Evolutionary conservation across 345 rosid genomes (phyloP), one percentile per base, ranked within the genome.

Genomic region (Turnera subulata): DNA sequence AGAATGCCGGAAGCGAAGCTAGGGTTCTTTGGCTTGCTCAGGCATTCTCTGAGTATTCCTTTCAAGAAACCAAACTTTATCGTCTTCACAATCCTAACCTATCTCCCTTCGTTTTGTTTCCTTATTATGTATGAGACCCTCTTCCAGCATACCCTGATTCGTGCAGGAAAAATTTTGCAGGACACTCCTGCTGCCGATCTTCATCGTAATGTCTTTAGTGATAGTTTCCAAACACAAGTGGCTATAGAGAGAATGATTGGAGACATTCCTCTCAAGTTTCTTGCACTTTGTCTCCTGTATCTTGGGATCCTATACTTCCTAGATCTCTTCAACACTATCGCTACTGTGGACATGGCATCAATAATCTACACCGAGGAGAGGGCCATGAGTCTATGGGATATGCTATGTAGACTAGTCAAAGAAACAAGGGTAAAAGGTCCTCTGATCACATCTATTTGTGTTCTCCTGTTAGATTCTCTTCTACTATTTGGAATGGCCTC

Each of bases 101-200:
- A 71, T 52, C 43, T 67, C 45, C 73, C 80, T 39, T 32, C 58
- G 26, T 70, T 75, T 56, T 51, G 39, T 55, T 63, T 69, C 55
- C 23, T 55, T 26, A 29, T 67, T 37, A n/a, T 63, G 45, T 51
- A 53, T 18, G 71, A 72, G 43, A 22, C 50, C 15, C 17, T 68
- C 62, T 55, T 71, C 25, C 71, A 68, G 33, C 45, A 68, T 18
- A 44, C 64, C 48, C 16, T 67, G 22, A 35, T 59, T 6, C 42
- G 44, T 32, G 18, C 65, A 2, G 19, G 18, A 16, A 39, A 33
- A 6, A 7, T 32, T n/a, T 15, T 63, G 2, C 16, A 20, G 8
- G 40, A 38, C 37, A 38, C n/a, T n/a, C n/a, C n/a, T n/a, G n/a
- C 32, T 16, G 14, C 6, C 5, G 21, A 3, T 60, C 51, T 23